Evolutionary conservation across 768 basidiomycete species (phyloP).

Genomic region (Xerocomellus chrysenteron): DNA sequence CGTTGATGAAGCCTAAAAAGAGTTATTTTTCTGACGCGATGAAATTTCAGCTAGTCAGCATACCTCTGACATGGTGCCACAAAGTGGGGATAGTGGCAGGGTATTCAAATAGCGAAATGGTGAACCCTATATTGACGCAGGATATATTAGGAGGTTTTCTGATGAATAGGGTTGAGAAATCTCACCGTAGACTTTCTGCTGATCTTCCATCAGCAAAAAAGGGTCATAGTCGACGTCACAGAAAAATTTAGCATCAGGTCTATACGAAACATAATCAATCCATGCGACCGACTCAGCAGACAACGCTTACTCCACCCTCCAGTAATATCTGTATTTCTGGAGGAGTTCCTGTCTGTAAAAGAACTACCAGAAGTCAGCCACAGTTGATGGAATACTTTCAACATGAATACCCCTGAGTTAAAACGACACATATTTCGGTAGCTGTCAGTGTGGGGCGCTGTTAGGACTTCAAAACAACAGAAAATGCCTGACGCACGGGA

Average conservation of each 20-base stretch:
- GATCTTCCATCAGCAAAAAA: conserved; percentile 75
- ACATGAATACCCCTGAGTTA: conserved; percentile 70
- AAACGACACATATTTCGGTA: conserved; percentile 97
- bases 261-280: conserved; percentile 25
- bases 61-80: conserved; percentile 74
- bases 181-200: conserved; percentile 80
- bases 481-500: conserved; percentile 51
- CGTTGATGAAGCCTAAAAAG: conserved; percentile 61
- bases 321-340: conserved; percentile 79
- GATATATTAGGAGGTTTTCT: conserved; percentile 26
- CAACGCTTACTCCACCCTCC: conserved; percentile 79
- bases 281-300: neutral
- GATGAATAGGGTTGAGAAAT: neutral
- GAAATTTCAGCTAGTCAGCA: neutral
- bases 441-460: conserved; percentile 30
- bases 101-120: conserved; percentile 77
- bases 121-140: conserved; percentile 54
- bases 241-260: conserved; percentile 77
- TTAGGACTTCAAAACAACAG: conserved; percentile 5
- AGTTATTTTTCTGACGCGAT: neutral
- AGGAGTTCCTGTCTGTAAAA: conserved; percentile 83
- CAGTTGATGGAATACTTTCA: neutral
- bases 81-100: conserved; percentile 76
- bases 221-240: conserved; percentile 81
- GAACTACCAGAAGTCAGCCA: conserved; percentile 45